These are phyloP conservation scores for Endotrypanum monterogeii DNA, from an alignment of 208 protist species.

Conservation along the genomic window DNA sequence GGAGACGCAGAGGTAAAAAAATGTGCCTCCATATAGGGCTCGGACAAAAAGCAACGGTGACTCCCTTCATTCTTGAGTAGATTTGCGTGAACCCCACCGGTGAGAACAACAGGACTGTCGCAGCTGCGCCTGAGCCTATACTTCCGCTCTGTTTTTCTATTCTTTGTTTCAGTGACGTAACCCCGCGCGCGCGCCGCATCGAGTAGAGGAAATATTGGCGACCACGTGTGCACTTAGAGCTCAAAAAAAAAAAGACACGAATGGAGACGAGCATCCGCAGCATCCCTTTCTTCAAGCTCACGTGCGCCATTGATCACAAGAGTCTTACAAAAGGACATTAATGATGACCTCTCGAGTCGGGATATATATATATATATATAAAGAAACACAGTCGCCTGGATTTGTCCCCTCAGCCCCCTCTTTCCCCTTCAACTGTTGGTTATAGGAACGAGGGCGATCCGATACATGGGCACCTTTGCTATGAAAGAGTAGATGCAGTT, in stretches of 20 bases:
- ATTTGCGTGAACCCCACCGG: not conserved
- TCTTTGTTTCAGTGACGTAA: not conserved
- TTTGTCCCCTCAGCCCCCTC: no score
- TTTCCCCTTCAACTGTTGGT: not conserved
- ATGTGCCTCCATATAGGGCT: not conserved
- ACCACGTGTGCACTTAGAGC: not conserved
- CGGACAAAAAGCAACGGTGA: not conserved
- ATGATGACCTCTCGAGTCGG: not conserved
- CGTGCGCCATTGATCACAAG: not conserved
- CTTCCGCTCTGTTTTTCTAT: not conserved
- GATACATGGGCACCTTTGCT: not conserved
- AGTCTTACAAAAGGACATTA: not conserved
- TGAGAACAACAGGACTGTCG: no score
- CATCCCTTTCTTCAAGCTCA: not conserved
- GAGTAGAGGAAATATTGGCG: not conserved
- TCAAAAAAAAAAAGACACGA: not conserved
- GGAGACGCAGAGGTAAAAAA: not conserved
- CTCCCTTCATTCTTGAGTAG: not conserved
- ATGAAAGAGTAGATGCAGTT: no score
- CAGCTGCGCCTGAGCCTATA: no score
- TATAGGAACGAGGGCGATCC: no score
- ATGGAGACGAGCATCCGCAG: not conserved
- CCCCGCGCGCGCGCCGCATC: not conserved
- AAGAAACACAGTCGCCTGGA: no score
- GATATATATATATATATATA: no score